These are phyloP conservation scores for Mycena epipterygia DNA, from an alignment of 768 basidiomycete species.

Conservation along the genomic window DNA sequence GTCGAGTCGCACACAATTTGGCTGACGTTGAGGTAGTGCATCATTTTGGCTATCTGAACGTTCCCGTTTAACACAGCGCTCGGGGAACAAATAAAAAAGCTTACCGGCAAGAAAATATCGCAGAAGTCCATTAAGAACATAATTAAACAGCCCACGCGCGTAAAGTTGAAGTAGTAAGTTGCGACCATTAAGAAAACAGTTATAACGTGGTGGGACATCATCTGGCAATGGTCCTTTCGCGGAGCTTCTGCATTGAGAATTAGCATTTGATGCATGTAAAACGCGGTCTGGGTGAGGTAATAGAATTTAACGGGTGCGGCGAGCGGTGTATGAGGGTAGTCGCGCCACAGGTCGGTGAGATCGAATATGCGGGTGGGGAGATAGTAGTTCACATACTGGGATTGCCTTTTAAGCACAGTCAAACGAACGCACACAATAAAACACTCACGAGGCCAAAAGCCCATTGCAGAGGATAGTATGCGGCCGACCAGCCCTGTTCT, in stretches of 20 bases:
- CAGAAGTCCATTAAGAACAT: conserved; percentile 95
- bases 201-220: conserved; percentile 96
- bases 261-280: conserved; percentile 93
- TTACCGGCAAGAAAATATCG: conserved; percentile 92
- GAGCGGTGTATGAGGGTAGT: conserved; percentile 87
- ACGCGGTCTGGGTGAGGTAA: conserved; percentile 87
- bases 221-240: conserved; percentile 94
- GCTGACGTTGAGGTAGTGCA: conserved; percentile 81
- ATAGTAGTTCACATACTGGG: conserved; percentile 84
- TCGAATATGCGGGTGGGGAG: conserved; percentile 77
- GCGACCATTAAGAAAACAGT: conserved; percentile 82
- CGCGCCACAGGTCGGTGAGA: conserved; percentile 77
- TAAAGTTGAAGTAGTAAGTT: conserved; percentile 89
- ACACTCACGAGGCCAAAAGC: conserved; percentile 84
- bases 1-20: conserved; percentile 76
- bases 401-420: conserved; percentile 1
- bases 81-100: conserved; percentile 39
- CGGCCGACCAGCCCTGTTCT: conserved; percentile 93
- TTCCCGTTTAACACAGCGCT: neutral
- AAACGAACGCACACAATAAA: conserved; percentile 4
- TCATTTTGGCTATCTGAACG: conserved; percentile 90
- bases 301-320: conserved; percentile 90
- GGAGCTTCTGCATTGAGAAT: conserved; percentile 94
- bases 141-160: conserved; percentile 90
- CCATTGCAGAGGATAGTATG: conserved; percentile 87